Conservation (phyloP, 2,329 filamentous ascomycete genomes). For the Aspergillus sp. region DNA sequence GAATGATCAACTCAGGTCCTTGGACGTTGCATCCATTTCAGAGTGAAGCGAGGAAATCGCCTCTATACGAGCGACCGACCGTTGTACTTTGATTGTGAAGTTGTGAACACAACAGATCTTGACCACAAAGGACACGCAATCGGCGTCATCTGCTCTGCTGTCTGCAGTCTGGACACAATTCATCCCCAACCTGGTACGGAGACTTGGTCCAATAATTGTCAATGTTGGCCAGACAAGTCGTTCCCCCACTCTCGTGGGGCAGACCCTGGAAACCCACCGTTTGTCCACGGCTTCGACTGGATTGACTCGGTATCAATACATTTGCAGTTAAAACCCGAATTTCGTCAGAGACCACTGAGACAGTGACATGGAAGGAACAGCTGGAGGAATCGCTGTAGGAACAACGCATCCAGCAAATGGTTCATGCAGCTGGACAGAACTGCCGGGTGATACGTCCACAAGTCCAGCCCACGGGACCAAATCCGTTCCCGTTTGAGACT, state of each 20-base stretch:
- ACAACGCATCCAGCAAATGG: conserved; percentile 4
- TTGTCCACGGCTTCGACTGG: background rate
- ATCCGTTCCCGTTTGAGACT: background rate
- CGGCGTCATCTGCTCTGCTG: conserved; percentile 1
- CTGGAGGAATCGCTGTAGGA: conserved; percentile 1
- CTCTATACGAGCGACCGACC: background rate
- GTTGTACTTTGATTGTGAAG: background rate
- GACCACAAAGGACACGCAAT: background rate
- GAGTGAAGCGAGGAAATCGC: background rate
- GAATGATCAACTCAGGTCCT: conserved; percentile 3
- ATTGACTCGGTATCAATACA: background rate
- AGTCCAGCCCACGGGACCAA: conserved; percentile 1
- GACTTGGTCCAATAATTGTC: background rate
- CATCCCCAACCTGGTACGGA: background rate
- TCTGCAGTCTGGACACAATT: background rate
- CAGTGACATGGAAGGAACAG: background rate
- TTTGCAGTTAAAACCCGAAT: background rate
- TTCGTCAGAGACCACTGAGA: background rate
- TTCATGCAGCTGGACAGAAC: conserved; percentile 4
- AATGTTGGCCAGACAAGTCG: background rate
- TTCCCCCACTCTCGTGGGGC: background rate
- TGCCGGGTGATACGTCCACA: conserved; percentile 8
- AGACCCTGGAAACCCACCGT: conserved; percentile 1
- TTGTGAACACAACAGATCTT: background rate
- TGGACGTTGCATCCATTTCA: background rate